A percentile compares a stretch with the other conserved stretches of the same genome.
phyloP scores from a whole-genome alignment of 805 yeast genomes.

The Yamadazyma scolyti region DNA sequence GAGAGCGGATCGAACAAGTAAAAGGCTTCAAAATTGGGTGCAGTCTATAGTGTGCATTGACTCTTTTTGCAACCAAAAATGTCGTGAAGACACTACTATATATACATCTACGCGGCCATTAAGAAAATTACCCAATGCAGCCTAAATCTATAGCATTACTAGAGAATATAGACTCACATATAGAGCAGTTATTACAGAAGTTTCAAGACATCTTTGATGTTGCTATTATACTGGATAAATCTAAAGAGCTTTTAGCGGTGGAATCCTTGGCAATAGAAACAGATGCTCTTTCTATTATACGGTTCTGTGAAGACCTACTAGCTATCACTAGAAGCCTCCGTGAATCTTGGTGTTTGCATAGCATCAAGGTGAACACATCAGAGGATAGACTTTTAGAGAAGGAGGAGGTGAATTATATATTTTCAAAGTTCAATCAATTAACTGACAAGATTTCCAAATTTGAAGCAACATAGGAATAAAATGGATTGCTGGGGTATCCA shows the following conservation, averaged over 20 bases:
- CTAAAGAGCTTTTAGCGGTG: slow-evolving; percentile 43
- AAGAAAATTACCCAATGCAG: too few species aligned
- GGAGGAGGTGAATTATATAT: slow-evolving; percentile 21
- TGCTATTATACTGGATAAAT: slow-evolving; percentile 37
- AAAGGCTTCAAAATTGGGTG: too few species aligned
- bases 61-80: too few species aligned
- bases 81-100: too few species aligned
- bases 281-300: slow-evolving; percentile 46
- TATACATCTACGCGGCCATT: too few species aligned
- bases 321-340: slow-evolving; percentile 46
- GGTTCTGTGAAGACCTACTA: slow-evolving; percentile 52
- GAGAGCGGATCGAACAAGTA: too few species aligned
- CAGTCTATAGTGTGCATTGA: too few species aligned
- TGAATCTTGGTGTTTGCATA: slow-evolving; percentile 58
- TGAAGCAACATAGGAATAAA: slow-evolving; percentile 8
- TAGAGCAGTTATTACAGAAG: slow-evolving; percentile 49
- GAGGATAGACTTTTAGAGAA: slow-evolving; percentile 14
- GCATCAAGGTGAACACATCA: slow-evolving; percentile 33
- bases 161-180: slow-evolving; percentile 50
- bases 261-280: slow-evolving; percentile 55
- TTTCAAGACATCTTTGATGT: slow-evolving; percentile 52
- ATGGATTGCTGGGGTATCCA: too few species aligned
- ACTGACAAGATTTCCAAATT: slow-evolving; percentile 26
- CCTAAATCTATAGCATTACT: slow-evolving; percentile 26
- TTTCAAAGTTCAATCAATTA: slow-evolving; percentile 29